Evolutionary conservation across 225 moss, liverwort and hornwort species (phyloP).

Genomic region (Lunularia cruciata): DNA sequence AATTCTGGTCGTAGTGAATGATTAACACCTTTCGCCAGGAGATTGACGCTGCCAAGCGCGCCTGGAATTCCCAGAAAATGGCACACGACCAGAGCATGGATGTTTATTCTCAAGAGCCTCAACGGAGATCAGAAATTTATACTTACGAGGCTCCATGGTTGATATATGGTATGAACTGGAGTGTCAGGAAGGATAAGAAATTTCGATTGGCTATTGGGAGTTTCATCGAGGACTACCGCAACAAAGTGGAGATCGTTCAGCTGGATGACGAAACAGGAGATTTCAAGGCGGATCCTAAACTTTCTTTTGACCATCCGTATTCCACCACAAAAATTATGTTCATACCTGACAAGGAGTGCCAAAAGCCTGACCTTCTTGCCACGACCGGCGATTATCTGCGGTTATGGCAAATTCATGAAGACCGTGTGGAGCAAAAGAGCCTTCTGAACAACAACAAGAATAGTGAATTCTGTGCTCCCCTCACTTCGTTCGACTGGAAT

Average conservation of each 20-base stretch:
- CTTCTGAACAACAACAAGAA: slow-evolving; percentile 82
- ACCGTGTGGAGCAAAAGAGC: slow-evolving; percentile 70
- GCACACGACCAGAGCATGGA: slow-evolving; percentile 67
- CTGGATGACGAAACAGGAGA: slow-evolving; percentile 84
- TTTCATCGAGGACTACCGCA: slow-evolving; percentile 71
- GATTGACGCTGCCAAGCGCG: not conserved
- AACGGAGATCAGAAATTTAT: slow-evolving; percentile 75
- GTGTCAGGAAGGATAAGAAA: slow-evolving; percentile 78
- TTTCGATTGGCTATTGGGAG: slow-evolving; percentile 85
- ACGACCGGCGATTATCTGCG: slow-evolving; percentile 84
- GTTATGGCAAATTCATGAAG: slow-evolving; percentile 84
- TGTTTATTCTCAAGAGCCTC: slow-evolving; percentile 72
- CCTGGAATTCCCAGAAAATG: slow-evolving; percentile 28
- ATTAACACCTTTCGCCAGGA: no score
- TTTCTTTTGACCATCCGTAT: slow-evolving; percentile 83
- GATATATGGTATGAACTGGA: slow-evolving; percentile 93
- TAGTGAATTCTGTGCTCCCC: slow-evolving; percentile 78
- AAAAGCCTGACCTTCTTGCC: slow-evolving; percentile 75
- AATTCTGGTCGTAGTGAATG: no score
- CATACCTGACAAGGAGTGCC: slow-evolving; percentile 87
- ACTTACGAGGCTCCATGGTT: slow-evolving; percentile 91
- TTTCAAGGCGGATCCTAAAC: slow-evolving; percentile 79
- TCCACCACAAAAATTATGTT: slow-evolving; percentile 94
- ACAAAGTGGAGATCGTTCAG: slow-evolving; percentile 86
- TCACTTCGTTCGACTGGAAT: slow-evolving; percentile 96